Base-by-base conservation (phyloP, 805 yeast genomes). In the Kodamaea kakaduensis region DNA sequence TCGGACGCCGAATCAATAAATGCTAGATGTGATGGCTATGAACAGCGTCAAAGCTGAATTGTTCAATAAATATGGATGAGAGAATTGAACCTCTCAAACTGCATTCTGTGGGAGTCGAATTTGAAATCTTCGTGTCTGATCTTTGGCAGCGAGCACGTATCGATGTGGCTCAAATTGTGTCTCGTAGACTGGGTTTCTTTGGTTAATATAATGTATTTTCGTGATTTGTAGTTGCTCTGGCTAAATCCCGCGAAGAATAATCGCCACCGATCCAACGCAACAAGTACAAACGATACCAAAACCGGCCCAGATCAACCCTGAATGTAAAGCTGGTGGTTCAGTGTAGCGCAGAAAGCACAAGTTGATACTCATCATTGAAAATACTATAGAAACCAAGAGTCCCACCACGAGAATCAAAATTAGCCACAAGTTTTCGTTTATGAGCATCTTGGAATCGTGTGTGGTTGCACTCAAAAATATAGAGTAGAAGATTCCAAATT, bases 401-500 rank as follows among this genome's bases (percentile, higher is more conserved):
- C 71, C 71, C 21, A 61, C 37, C 4, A 51, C 34, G 32, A 66
- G 51, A 5, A 61, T 41, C 6, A 57, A 34, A 18, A 64, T 44
- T 33, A 66, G 51, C 50, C 64, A 51, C 7, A 59, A 40, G 39
- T 65, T 67, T 36, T 63, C 55, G 22, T 45, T 30, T 9, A 61
- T 31, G 16, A 44, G 38, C 33, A 64, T 55, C 33, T 48, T 48
- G 7, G 58, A 41, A 20, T 47, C 48, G 15, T 21, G 24, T n/a
- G 44, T 43, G 13, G 52, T 48, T 16, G 53, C 42, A 20, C 51
- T 46, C 12, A 48, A 26, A 30, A 50, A 42, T 13, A 66, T 49
- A 12, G 62, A 54, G 41, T 57, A 61, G 8, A 65, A 51, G 21
- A 66, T 62, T 5, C 71, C 72, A 17, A 64, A 45, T 37, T 61